A percentile compares a stretch with the other conserved stretches of the same genome.
phyloP scores from a whole-genome alignment of 129 eudicot species.

The sunflower (Helianthus annuus) region DNA sequence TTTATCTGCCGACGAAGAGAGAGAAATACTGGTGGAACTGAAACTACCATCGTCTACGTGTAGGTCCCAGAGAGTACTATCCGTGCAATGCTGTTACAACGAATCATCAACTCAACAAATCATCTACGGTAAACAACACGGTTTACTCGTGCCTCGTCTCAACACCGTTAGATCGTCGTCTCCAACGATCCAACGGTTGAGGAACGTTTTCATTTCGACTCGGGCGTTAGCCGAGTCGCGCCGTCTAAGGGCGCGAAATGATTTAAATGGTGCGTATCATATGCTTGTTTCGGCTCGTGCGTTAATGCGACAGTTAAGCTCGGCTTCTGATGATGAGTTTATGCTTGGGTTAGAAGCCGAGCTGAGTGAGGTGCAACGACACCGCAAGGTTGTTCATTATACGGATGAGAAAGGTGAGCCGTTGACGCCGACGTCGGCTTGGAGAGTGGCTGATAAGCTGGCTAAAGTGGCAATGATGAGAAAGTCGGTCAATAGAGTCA shows the following conservation, averaged over 20 bases:
- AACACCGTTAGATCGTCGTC: conserved; percentile 64
- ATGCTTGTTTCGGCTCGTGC: conserved; percentile 80
- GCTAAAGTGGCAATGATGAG: conserved; percentile 96
- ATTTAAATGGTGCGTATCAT: conserved; percentile 67
- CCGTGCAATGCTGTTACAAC: conserved; percentile 68
- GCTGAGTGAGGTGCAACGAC: conserved; percentile 47
- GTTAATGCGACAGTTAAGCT: conserved; percentile 43
- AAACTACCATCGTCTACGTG: conserved; percentile 56
- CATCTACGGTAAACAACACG: conserved; percentile 51
- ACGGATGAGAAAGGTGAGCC: conserved; percentile 89
- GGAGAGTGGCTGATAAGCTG: conserved; percentile 94
- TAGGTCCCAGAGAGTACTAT: conserved; percentile 61
- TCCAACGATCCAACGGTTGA: conserved; percentile 64
- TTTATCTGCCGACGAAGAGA: conserved; percentile 65
- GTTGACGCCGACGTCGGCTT: conserved; percentile 97
- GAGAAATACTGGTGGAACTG: conserved; percentile 67
- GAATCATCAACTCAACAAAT: conserved; percentile 62
- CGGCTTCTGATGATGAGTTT: conserved; percentile 46
- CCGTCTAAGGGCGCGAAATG: conserved; percentile 54
- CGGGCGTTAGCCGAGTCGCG: conserved; percentile 86
- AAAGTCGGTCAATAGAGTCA: conserved; percentile 81
- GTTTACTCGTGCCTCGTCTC: conserved; percentile 59
- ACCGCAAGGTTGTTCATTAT: conserved; percentile 41
- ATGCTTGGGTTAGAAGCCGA: conserved; percentile 58
- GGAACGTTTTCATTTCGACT: conserved; percentile 55